phyloP scores from a whole-genome alignment of 805 yeast species.

The Phaffomyces antillensis region DNA sequence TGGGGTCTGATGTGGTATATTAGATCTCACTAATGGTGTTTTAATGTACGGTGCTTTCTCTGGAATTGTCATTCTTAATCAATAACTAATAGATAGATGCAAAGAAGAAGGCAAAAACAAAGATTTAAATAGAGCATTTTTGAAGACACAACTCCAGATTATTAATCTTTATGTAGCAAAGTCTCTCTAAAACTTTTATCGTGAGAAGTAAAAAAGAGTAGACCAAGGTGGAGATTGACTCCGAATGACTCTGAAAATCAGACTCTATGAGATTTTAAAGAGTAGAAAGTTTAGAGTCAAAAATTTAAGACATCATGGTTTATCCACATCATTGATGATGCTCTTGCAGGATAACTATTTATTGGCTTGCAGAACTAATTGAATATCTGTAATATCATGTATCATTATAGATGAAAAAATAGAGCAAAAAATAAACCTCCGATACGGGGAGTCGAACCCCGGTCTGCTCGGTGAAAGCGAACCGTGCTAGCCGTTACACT shows the following conservation, averaged over 20 bases:
- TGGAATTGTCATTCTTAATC: slow-evolving; percentile 3
- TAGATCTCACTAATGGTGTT: slow-evolving; percentile 34
- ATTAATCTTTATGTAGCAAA: background rate
- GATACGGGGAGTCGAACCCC: slow-evolving; percentile 88
- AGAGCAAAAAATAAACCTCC: slow-evolving; percentile 32
- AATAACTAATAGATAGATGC: background rate
- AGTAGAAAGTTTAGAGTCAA: background rate
- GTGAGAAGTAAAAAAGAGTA: background rate
- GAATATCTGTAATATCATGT: no score
- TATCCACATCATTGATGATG: no score
- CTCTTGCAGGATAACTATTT: no score
- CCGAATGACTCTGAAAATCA: background rate
- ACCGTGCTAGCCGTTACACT: slow-evolving; percentile 81
- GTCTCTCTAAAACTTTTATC: no score
- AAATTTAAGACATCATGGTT: no score
- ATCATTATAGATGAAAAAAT: no score
- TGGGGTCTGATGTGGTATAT: slow-evolving; percentile 21
- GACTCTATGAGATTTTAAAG: background rate
- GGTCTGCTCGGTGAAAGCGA: slow-evolving; percentile 81
- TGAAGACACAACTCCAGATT: background rate
- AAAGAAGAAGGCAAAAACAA: background rate
- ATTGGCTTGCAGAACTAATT: no score
- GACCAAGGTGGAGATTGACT: background rate
- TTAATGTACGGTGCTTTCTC: slow-evolving; percentile 15
- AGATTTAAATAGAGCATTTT: background rate